A percentile compares a stretch with the other conserved stretches of the same genome.
These are phyloP conservation scores for Apiospora hydei DNA, from an alignment of 2,329 filamentous ascomycete species.

Conservation along the genomic window DNA sequence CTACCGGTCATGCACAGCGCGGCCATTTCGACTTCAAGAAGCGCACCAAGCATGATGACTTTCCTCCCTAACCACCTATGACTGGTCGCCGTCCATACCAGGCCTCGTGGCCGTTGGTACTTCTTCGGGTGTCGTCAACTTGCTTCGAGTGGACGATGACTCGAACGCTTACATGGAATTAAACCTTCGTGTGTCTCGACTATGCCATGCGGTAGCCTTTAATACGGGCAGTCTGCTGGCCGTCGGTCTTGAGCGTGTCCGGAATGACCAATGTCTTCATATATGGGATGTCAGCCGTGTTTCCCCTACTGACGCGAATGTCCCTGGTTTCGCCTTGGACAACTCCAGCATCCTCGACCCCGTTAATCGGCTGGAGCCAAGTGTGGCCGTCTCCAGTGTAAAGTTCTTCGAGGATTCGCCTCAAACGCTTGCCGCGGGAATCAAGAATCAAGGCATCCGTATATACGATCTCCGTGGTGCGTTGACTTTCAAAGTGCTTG, in stretches of 20 bases:
- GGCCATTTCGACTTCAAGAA: slow-evolving; percentile 65
- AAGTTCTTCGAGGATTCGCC: slow-evolving; percentile 83
- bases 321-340: slow-evolving; percentile 58
- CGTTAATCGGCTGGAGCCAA: slow-evolving; percentile 65
- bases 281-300: slow-evolving; percentile 80
- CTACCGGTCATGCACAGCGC: slow-evolving; percentile 64
- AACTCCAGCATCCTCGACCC: slow-evolving; percentile 62
- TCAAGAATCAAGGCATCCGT: slow-evolving; percentile 76
- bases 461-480: slow-evolving; percentile 81
- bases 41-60: slow-evolving; percentile 66
- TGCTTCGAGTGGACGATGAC: slow-evolving; percentile 76
- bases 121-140: slow-evolving; percentile 75
- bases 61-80: slow-evolving; percentile 69
- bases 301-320: slow-evolving; percentile 54
- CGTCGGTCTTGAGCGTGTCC: slow-evolving; percentile 80
- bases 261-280: slow-evolving; percentile 83
- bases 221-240: slow-evolving; percentile 76
- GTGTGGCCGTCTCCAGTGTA: slow-evolving; percentile 81
- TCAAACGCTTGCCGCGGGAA: slow-evolving; percentile 76
- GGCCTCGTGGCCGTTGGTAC: slow-evolving; percentile 79
- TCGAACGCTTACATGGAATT: slow-evolving; percentile 71
- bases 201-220: slow-evolving; percentile 83
- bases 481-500: slow-evolving; percentile 25
- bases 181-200: slow-evolving; percentile 76
- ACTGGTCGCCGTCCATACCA: slow-evolving; percentile 69